These are phyloP conservation scores for Alternaria angustiovoidea DNA, from an alignment of 2,329 filamentous ascomycete species.

Conservation along the genomic window DNA sequence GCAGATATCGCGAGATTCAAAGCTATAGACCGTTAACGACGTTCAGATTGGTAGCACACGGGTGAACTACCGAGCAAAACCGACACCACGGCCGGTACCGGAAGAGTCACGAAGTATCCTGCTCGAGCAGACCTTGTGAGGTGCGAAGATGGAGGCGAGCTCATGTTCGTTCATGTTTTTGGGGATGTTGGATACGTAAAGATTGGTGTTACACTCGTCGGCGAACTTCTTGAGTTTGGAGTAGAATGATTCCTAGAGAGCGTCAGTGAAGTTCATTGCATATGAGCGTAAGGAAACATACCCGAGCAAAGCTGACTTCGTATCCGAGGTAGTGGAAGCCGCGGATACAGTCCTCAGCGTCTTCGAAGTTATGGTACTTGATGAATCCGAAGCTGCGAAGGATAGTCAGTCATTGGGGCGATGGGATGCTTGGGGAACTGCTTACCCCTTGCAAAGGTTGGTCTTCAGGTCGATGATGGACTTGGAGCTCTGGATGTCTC, in stretches of 20 bases:
- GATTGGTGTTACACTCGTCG: conserved; percentile 87
- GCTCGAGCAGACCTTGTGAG: conserved; percentile 86
- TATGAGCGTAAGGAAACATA: conserved; percentile 55
- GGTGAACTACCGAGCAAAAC: conserved; percentile 83
- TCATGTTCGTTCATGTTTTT: conserved; percentile 90
- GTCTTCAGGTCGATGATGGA: conserved; percentile 96
- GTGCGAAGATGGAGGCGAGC: conserved; percentile 78
- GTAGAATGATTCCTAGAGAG: conserved; percentile 84
- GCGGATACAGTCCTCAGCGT: conserved; percentile 95
- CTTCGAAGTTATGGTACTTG: conserved; percentile 85
- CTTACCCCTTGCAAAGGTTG: conserved; percentile 92
- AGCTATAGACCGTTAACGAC: conserved; percentile 64
- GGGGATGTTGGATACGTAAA: conserved; percentile 97
- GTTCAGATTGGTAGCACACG: background rate
- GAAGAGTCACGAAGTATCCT: conserved; percentile 92
- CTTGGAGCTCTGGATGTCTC: conserved; percentile 94
- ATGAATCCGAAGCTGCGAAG: conserved; percentile 87
- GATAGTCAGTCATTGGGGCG: conserved; percentile 14
- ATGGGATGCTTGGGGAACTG: background rate
- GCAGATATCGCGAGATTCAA: conserved; percentile 87
- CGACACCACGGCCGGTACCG: conserved; percentile 94
- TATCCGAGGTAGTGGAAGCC: conserved; percentile 95
- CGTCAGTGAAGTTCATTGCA: conserved; percentile 18
- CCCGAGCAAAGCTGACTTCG: conserved; percentile 95
- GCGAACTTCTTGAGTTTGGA: conserved; percentile 96